Percentiles rank a stretch among this genome's conserved stretches.
Conservation (phyloP, 805 yeast species). For the Yamadazyma phyllophila region DNA sequence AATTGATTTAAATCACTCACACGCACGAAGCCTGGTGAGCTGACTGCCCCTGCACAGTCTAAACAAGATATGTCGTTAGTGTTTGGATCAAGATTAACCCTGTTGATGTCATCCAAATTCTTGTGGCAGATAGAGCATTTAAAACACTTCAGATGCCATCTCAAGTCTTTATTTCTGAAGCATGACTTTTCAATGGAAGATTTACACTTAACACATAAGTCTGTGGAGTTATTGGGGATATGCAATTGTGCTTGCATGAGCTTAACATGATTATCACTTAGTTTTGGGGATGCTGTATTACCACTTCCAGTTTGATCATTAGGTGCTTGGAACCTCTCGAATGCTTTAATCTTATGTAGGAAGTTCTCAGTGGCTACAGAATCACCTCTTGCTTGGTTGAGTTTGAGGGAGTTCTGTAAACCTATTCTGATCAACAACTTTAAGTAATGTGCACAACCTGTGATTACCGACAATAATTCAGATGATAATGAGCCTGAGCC, state of each 20-base stretch:
- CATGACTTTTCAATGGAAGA: constrained; percentile 86
- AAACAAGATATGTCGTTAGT: constrained; percentile 41
- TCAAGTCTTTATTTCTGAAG: constrained; percentile 50
- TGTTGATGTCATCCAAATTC: constrained; percentile 34
- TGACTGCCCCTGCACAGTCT: constrained; percentile 5
- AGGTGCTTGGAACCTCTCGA: constrained; percentile 13
- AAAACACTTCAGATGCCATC: constrained; percentile 86
- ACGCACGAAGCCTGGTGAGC: constrained; percentile 49
- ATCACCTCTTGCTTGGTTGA: constrained; percentile 56
- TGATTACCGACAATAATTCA: constrained; percentile 73
- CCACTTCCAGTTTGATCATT: background rate
- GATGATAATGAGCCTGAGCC: constrained; percentile 54
- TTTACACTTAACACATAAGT: constrained; percentile 68
- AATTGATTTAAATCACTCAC: constrained; percentile 74
- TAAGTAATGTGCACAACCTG: constrained; percentile 89
- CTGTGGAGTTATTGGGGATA: constrained; percentile 63
- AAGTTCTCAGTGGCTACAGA: constrained; percentile 63
- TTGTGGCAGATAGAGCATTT: constrained; percentile 59
- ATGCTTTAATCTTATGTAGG: constrained; percentile 31
- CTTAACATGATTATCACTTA: constrained; percentile 9
- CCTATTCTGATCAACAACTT: constrained; percentile 83
- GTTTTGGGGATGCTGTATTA: constrained; percentile 7
- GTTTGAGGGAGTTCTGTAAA: constrained; percentile 68
- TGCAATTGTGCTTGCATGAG: constrained; percentile 32
- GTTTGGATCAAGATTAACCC: constrained; percentile 43